phyloP scores from a whole-genome alignment of 208 protist genomes.

The Leishmania aethiopica region DNA sequence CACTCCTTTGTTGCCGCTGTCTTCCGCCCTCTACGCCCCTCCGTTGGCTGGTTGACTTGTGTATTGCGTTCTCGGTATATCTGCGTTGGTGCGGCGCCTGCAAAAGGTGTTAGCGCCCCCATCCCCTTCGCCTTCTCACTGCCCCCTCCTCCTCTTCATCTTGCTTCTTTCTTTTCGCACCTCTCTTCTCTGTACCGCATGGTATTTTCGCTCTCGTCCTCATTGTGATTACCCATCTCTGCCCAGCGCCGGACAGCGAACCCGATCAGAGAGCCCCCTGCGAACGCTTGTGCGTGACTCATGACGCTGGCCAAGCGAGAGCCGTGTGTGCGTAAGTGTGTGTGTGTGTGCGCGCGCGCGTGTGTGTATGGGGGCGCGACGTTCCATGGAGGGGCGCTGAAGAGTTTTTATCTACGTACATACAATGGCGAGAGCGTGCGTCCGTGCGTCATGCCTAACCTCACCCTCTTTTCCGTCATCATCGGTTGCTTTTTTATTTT shows the following conservation, averaged over 20 bases:
- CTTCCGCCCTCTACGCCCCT: too few species aligned
- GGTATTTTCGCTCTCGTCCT: not conserved
- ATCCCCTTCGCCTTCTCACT: not conserved
- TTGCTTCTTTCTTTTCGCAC: not conserved
- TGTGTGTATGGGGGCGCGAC: too few species aligned
- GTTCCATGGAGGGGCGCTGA: not conserved
- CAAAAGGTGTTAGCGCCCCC: too few species aligned
- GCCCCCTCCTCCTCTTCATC: not conserved
- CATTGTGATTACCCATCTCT: not conserved
- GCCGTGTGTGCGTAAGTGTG: not conserved
- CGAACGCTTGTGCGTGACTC: not conserved
- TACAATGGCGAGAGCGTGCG: not conserved
- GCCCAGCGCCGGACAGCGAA: not conserved
- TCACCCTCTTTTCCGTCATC: not conserved
- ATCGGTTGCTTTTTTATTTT: not conserved
- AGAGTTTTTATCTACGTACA: not conserved
- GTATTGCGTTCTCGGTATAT: too few species aligned
- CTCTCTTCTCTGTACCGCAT: not conserved
- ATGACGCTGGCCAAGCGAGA: not conserved
- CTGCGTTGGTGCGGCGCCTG: too few species aligned
- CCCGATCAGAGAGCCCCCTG: not conserved
- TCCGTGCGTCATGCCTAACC: not conserved
- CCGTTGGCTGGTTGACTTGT: too few species aligned
- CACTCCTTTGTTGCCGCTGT: too few species aligned
- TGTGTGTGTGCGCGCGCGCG: not conserved